A percentile compares a stretch with the other conserved stretches of the same genome.
Conservation (phyloP, 441 rosid genomes). For the Erysimum pusillum region DNA sequence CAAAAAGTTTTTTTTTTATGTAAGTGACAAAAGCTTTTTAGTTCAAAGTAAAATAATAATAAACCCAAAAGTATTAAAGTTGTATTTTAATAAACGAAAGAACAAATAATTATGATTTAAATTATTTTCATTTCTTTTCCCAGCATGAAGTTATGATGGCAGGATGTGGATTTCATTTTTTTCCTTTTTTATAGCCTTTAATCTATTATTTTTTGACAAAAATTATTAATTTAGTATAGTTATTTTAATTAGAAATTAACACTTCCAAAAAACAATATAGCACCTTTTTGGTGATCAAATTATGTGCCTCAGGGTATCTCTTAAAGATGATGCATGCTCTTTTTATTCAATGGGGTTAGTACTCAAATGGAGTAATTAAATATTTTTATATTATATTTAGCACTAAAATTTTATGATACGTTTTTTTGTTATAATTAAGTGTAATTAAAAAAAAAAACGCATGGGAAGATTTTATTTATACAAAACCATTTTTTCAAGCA, state of each 20-base stretch:
- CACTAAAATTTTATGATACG: neutral
- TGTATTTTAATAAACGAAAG: slow-evolving; percentile 5
- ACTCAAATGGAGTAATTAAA: neutral
- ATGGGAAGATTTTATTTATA: neutral
- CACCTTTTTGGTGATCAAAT: neutral
- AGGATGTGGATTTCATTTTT: slow-evolving; percentile 35
- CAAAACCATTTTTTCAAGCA: neutral
- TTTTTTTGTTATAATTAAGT: neutral
- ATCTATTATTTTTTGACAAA: neutral
- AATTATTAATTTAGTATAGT: neutral
- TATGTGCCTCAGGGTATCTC: neutral
- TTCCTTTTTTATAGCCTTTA: slow-evolving; percentile 17
- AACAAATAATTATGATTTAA: neutral
- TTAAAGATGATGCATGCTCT: neutral
- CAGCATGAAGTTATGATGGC: slow-evolving; percentile 46
- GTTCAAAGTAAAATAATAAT: slow-evolving; percentile 7
- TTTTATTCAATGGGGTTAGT: neutral
- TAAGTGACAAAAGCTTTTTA: slow-evolving; percentile 17
- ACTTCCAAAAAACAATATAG: slow-evolving; percentile 1
- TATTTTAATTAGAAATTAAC: neutral
- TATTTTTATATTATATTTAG: neutral
- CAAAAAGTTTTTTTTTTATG: slow-evolving; percentile 5
- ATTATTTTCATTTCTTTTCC: slow-evolving; percentile 10
- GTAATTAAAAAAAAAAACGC: neutral
- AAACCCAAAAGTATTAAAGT: neutral